Evolutionary conservation across 352 stramenopile species (phyloP).

Genomic region (Globisporangium nagaii): DNA sequence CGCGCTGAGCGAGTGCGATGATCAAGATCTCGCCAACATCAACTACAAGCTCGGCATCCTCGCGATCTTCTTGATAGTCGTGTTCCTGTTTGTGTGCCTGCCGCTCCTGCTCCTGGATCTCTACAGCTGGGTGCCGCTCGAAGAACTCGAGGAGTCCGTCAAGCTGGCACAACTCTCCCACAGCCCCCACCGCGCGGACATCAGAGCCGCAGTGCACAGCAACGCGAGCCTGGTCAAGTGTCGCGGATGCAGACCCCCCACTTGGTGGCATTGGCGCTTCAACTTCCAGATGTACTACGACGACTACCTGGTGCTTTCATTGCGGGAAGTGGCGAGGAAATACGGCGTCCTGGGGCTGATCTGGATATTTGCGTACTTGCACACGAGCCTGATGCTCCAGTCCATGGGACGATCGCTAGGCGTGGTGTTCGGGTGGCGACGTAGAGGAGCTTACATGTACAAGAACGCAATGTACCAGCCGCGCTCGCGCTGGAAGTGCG

Average conservation of each 20-base stretch:
- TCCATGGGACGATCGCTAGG: conserved; percentile 34
- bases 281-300: conserved; percentile 23
- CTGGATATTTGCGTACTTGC: conserved; percentile 42
- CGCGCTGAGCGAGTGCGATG: conserved; percentile 10
- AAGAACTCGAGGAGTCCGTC: conserved; percentile 28
- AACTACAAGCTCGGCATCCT: conserved; percentile 38
- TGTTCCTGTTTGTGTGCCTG: conserved; percentile 48
- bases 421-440: conserved; percentile 32
- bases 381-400: conserved; percentile 45
- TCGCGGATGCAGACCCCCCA: too few species aligned
- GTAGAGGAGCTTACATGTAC: conserved; percentile 40
- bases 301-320: conserved; percentile 30
- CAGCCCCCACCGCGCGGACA: conserved; percentile 23
- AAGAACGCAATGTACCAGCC: conserved; percentile 19
- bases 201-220: conserved; percentile 41
- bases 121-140: conserved; percentile 49
- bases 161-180: conserved; percentile 22
- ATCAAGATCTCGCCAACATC: conserved; percentile 15
- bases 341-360: conserved; percentile 37
- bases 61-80: conserved; percentile 29
- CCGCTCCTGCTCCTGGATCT: conserved; percentile 50
- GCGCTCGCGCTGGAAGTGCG: conserved; percentile 17
- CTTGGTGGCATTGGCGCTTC: background rate
- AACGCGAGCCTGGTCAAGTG: conserved; percentile 43
- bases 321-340: conserved; percentile 26